Evolutionary conservation across 129 eudicot genomes (phyloP).

Genomic region (Silybum marianum): DNA sequence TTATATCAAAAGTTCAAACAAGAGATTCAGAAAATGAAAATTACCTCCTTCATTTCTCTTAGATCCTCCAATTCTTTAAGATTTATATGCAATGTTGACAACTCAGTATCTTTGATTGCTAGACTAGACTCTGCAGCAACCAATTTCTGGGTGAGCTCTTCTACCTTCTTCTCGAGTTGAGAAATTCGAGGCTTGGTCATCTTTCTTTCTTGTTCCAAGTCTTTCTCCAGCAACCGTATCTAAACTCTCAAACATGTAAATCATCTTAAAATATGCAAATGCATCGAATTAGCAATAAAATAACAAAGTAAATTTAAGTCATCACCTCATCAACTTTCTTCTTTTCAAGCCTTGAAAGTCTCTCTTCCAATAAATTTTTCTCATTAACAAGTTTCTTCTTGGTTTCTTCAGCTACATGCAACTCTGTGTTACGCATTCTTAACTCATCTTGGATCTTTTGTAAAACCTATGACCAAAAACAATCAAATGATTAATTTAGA

Average conservation of each 20-base stretch:
- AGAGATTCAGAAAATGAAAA: not conserved
- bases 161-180: slow-evolving; percentile 78
- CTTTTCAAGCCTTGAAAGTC: slow-evolving; percentile 61
- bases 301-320: not conserved
- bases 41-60: slow-evolving; percentile 97
- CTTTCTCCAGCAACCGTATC: slow-evolving; percentile 59
- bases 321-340: slow-evolving; percentile 72
- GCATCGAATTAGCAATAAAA: not conserved
- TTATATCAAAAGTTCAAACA: not conserved
- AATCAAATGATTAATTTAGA: slow-evolving; percentile 6
- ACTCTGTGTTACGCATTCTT: slow-evolving; percentile 66
- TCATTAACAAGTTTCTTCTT: slow-evolving; percentile 72
- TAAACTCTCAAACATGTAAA: slow-evolving; percentile 28
- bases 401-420: slow-evolving; percentile 79
- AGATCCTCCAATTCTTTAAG: slow-evolving; percentile 85
- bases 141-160: slow-evolving; percentile 51
- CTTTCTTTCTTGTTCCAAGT: slow-evolving; percentile 67
- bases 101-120: slow-evolving; percentile 57
- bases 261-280: not conserved
- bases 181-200: slow-evolving; percentile 49
- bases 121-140: slow-evolving; percentile 57
- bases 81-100: slow-evolving; percentile 63
- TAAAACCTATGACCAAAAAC: slow-evolving; percentile 47
- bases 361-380: slow-evolving; percentile 73
- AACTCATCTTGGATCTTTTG: slow-evolving; percentile 85